Percentiles rank a stretch among this genome's conserved stretches.
Evolutionary conservation across 2,329 filamentous ascomycete species (phyloP).

Genomic region (Colletotrichum truncatum): DNA sequence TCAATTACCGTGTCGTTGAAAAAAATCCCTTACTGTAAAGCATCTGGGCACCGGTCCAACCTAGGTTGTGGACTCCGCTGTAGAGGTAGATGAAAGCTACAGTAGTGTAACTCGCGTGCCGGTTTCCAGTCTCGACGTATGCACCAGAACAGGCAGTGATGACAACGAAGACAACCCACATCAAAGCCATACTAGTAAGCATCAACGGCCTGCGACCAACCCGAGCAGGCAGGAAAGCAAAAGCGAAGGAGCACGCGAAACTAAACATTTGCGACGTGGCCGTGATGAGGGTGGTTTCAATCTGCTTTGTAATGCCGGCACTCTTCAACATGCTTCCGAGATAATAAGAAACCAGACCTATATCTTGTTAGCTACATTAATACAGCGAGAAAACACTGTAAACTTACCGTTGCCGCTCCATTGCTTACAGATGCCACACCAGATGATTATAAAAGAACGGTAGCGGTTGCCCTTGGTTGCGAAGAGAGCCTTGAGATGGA

Average conservation of each 20-base stretch:
- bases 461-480: slow-evolving; percentile 42
- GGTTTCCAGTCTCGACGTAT: slow-evolving; percentile 22
- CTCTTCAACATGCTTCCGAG: slow-evolving; percentile 22
- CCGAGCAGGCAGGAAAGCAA: slow-evolving; percentile 24
- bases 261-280: slow-evolving; percentile 30
- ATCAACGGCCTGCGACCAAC: slow-evolving; percentile 29
- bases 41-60: slow-evolving; percentile 29
- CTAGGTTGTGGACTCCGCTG: slow-evolving; percentile 27
- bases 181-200: slow-evolving; percentile 24
- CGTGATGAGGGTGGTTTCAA: slow-evolving; percentile 25
- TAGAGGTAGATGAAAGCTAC: slow-evolving; percentile 28
- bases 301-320: slow-evolving; percentile 24
- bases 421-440: slow-evolving; percentile 54
- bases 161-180: slow-evolving; percentile 26
- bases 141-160: slow-evolving; percentile 23
- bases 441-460: slow-evolving; percentile 47
- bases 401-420: slow-evolving; percentile 37
- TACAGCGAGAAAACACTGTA: not conserved
- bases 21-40: slow-evolving; percentile 25
- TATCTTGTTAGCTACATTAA: not conserved
- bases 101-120: slow-evolving; percentile 13
- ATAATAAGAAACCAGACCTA: slow-evolving; percentile 6
- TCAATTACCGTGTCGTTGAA: no score
- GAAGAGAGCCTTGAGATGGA: slow-evolving; percentile 34
- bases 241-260: slow-evolving; percentile 22